Base-by-base conservation (phyloP, 208 protist genomes). In the Crithidia sp. region DNA sequence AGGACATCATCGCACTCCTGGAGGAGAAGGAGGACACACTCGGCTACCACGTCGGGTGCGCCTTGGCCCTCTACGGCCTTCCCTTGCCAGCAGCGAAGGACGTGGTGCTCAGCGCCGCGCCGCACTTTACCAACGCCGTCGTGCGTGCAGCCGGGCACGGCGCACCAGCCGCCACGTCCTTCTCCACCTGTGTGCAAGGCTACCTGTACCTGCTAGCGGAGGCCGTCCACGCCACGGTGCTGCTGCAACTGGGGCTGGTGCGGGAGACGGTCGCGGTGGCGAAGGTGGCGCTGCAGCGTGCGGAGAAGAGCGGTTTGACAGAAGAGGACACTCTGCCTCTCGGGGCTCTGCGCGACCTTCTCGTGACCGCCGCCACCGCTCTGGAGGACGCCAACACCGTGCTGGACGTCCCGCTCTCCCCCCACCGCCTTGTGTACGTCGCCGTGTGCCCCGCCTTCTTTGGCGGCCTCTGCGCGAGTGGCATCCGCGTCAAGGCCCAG, bases 201-300 rank as follows among this genome's bases (percentile, higher is more conserved):
- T 87, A 95, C 58, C 56, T 79, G 19, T 83, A 86, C 68, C 59
- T 77, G 12, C 36, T 95, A 13, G 68, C 81, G 16, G 86, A 92
- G 53, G 91, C 91, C 40, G 62, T 92, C 12, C 91, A 95, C 73
- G 85, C 86, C 3, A 71, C 93, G 43, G 90, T 83, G 43, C 81
- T 95, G 59, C 63, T 92, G 54, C 91, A 92, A 58, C 67, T 93
- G 10, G 88, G 88, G 16, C 77, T 84, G n/a, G 69, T 93, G 61
- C 76, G 85, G 52, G n/a, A 67, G 40, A 83, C 81, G 10, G 37
- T 85, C 14, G 41, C 50, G 28, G 69, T 95, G 9, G 84, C 86
- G 16, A 67, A 66, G 58, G 37, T 19, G 13, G 79, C 77, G 10
- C 53, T 90, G 28, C 13, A 47, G 41, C 41, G 57, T 4, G 49